Base-by-base conservation (phyloP, 495 filamentous ascomycete species). In the Penicillium turbatum region DNA sequence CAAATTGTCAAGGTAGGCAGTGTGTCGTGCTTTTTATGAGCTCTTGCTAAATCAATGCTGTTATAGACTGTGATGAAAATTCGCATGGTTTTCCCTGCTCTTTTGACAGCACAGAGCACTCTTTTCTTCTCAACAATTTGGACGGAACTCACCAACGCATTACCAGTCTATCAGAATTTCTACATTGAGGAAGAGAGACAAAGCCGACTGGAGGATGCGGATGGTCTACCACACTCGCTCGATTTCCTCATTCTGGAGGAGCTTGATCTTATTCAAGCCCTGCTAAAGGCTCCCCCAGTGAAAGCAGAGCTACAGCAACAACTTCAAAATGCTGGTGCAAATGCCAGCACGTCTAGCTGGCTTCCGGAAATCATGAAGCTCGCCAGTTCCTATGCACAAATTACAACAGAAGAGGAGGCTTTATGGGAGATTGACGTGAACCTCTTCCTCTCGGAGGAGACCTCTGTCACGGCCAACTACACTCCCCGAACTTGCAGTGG, bases 341-440 rank as follows among this genome's bases (percentile, higher is more conserved):
- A 78, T 24, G 82, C 80, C 7, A 79, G 79, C 2, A 71, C 72
- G 2, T 63, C 72, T 34, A 72, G 69, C 51, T 96, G 91, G 91
- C 71, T 95, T 15, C 76, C 85, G 15, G 88, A 95, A 56, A 79
- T 96, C 17, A 82, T 95, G 80, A 85, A 86, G 64, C 72, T 96
- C 21, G 79, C 87, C n/a, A 81, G 87, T 5, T 82, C 85, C 2
- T 95, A 95, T 66, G 85, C 90, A n/a, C 90, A 95, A 56, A 95
- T 98, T 56, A 89, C 89, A 4, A 84, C 81, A 11, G 93, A 98
- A 65, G 95, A 97, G 63, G 89, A 95, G 68, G 89, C 87, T 7
- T 73, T 98, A 26, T 98, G 93, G 93, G 90, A 97, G 51, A 86
- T 97, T 53, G 93, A 98, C 69, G 84, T 95, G 48, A 97, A 95